phyloP scores from a whole-genome alignment of 2,329 filamentous ascomycete species.

The Ophiostoma perfectum region DNA sequence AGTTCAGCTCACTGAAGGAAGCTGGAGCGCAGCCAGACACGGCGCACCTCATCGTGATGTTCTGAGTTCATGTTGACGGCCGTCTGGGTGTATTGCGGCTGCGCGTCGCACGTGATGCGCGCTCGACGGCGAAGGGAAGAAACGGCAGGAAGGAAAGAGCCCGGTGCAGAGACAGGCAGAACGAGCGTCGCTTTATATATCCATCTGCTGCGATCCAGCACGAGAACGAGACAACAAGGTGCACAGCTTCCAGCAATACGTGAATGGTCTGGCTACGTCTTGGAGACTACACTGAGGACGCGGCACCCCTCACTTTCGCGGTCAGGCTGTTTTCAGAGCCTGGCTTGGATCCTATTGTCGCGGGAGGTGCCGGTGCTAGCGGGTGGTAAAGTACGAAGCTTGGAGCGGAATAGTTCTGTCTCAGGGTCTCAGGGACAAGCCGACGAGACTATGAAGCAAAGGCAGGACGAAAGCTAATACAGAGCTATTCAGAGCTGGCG shows the following conservation, averaged over 20 bases:
- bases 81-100: not conserved
- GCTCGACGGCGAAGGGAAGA: not conserved
- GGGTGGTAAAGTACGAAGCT: conserved; percentile 1
- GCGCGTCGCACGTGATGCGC: not conserved
- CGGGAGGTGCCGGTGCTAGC: conserved; percentile 7
- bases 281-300: not conserved
- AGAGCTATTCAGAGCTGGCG: not conserved
- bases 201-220: not conserved
- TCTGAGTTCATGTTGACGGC: not conserved
- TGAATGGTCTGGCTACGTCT: not conserved
- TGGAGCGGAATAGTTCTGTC: not conserved
- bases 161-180: not conserved
- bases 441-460: not conserved
- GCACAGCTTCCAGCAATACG: conserved; percentile 3
- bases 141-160: not conserved
- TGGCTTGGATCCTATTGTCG: not conserved
- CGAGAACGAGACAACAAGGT: not conserved
- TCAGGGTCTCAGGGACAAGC: not conserved
- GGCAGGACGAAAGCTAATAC: not conserved
- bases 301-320: not conserved
- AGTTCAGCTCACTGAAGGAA: not conserved
- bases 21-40: not conserved
- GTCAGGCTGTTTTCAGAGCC: not conserved
- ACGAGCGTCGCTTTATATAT: not conserved
- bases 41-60: not conserved